Evolutionary conservation across 148 eudicot genomes (phyloP).

Genomic region (Vaccinium corymbosum): DNA sequence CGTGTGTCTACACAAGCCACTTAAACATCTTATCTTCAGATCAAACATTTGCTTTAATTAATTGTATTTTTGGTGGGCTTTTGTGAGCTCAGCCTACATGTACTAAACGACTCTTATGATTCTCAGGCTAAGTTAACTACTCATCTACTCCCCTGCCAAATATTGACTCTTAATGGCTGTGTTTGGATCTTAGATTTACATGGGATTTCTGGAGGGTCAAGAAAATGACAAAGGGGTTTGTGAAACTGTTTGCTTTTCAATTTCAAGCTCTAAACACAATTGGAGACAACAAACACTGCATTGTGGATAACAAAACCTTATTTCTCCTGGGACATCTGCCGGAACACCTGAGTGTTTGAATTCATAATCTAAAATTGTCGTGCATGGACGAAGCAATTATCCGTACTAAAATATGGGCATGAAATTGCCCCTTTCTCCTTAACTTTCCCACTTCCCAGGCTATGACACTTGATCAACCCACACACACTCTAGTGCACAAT

Average conservation of each 20-base stretch:
- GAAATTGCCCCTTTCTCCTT: background rate
- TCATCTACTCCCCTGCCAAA: background rate
- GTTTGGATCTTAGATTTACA: background rate
- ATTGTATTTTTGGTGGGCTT: background rate
- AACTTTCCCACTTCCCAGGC: background rate
- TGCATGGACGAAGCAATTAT: too few relatives aligned
- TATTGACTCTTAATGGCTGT: background rate
- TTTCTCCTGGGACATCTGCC: background rate
- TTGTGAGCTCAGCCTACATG: background rate
- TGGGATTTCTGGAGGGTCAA: background rate
- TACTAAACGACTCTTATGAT: background rate
- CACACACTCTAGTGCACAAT: too few relatives aligned
- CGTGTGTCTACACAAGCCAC: background rate
- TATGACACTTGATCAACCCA: background rate
- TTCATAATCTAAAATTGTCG: background rate
- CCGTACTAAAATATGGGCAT: background rate
- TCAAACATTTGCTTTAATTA: background rate
- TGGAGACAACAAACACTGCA: background rate
- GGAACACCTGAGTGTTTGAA: background rate
- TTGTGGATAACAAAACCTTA: background rate
- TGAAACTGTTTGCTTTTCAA: background rate
- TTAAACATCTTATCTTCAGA: background rate
- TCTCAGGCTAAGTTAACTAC: background rate
- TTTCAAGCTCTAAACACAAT: background rate
- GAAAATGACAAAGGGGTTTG: background rate